phyloP scores from a whole-genome alignment of 2,329 filamentous ascomycete genomes.

The Nemania sp. region DNA sequence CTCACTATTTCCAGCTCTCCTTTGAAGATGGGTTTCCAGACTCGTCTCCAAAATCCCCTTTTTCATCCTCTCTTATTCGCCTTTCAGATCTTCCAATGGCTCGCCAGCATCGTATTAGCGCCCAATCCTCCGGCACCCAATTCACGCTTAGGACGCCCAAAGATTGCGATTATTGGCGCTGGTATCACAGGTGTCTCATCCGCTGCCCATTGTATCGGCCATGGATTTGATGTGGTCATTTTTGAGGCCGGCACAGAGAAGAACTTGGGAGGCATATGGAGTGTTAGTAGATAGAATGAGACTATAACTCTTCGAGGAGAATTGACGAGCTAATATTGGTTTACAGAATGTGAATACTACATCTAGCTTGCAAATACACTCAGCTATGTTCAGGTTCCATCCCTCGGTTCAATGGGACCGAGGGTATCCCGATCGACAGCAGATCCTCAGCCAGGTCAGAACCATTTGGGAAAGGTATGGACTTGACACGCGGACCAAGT shows the following conservation, averaged over 20 bases:
- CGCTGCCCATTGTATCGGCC: conserved; percentile 84
- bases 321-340: conserved; percentile 9
- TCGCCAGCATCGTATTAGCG: conserved; percentile 73
- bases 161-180: conserved; percentile 76
- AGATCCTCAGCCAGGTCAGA: conserved; percentile 79
- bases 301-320: neutral
- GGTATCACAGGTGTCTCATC: conserved; percentile 81
- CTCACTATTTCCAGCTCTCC: neutral
- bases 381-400: conserved; percentile 88
- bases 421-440: conserved; percentile 81
- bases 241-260: conserved; percentile 79
- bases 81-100: conserved; percentile 74
- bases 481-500: conserved; percentile 76
- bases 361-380: conserved; percentile 85
- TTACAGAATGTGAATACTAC: conserved; percentile 81
- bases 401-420: conserved; percentile 79
- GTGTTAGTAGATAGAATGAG: conserved; percentile 61
- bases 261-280: conserved; percentile 83
- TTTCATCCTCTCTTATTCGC: conserved; percentile 70
- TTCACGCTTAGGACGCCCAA: conserved; percentile 69
- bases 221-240: conserved; percentile 84
- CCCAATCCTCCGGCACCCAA: conserved; percentile 74
- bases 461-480: conserved; percentile 81
- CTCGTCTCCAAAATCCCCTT: conserved; percentile 55
- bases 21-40: conserved; percentile 39